Base-by-base conservation (phyloP, 225 moss, liverwort and hornwort genomes). In the Asterella californica region DNA sequence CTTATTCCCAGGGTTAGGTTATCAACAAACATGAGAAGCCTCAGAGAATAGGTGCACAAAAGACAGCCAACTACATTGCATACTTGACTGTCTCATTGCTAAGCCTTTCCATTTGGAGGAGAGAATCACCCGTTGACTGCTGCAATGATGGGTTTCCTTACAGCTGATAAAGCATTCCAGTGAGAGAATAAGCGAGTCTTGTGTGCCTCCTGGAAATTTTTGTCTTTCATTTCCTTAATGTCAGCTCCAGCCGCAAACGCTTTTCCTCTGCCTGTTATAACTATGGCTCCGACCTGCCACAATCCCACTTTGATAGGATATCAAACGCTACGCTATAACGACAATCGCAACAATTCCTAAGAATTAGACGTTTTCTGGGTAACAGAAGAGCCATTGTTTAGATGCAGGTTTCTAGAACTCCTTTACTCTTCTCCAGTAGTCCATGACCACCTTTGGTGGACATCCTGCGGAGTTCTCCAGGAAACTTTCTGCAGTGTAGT, bases 211-310 rank as follows among this genome's bases (percentile, higher is more conserved):
- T 90, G 82, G 65, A 94, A 89, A 32, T 42, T 84, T 83, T 84
- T 90, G 82, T 94, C 90, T 83, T 90, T 94, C 92, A 94, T 92
- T 83, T 96, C 92, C 85, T 94, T 94, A 61, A 94, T 94, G 83
- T 96, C 96, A 48, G 94, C 96, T 78, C 96, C 96, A 79, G 94
- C 96, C 82, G 96, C 94, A 78, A 94, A 96, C 1, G 94, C 92
- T 82, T 96, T 94, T 42, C 88, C 96, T 74, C 83, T 88, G 37
- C 96, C 96, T 76, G 92, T 94, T 77, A 96, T 90, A 69, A 96
- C 92, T 72, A 92, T 86, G 52, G 96, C 96, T 78, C 96, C 94
- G 33, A 96, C 87, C 96, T 96, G 87, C 82, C 78, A 18, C 21
- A 63, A 14, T 36, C 37, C 57, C 75, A 30, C 18, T 60, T 57